Evolutionary conservation across 2,329 filamentous ascomycete species (phyloP).

Genomic region (Ceratocystis ficicola): DNA sequence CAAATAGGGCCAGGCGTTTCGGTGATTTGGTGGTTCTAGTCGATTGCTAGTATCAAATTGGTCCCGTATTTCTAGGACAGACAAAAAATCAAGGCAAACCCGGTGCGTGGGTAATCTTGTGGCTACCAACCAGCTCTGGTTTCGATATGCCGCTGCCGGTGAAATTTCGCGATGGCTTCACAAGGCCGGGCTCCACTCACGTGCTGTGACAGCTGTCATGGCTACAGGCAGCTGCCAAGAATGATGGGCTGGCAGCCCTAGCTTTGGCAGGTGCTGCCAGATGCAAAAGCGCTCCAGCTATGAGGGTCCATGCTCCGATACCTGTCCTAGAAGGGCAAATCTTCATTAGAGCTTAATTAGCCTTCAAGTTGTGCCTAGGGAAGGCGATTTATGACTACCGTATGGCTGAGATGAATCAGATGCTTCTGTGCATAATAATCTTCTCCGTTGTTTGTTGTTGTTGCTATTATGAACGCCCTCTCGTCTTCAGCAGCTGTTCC

Average conservation of each 20-base stretch:
- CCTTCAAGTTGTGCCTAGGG: neutral
- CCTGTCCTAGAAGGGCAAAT: neutral
- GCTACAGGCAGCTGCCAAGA: neutral
- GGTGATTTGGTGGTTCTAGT: neutral
- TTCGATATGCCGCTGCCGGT: neutral
- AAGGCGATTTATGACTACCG: neutral
- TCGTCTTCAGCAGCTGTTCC: too few species aligned
- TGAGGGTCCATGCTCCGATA: neutral
- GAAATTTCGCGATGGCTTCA: slow-evolving; percentile 22
- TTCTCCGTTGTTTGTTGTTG: too few species aligned
- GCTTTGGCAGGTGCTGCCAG: neutral
- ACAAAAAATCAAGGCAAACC: neutral
- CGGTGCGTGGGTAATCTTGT: slow-evolving; percentile 11
- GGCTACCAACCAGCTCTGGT: neutral
- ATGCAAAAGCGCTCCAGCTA: neutral
- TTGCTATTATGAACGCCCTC: too few species aligned
- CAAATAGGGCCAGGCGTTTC: neutral
- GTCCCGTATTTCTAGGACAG: neutral
- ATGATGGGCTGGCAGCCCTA: neutral
- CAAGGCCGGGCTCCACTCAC: slow-evolving; percentile 19
- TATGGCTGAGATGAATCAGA: neutral
- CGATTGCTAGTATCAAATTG: neutral
- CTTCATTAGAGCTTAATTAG: neutral
- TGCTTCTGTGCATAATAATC: too few species aligned
- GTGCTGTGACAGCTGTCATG: slow-evolving; percentile 15